Percentiles rank a stretch among this genome's conserved stretches.
Conservation (phyloP, 2,329 filamentous ascomycete species). For the Penicillium sp. region DNA sequence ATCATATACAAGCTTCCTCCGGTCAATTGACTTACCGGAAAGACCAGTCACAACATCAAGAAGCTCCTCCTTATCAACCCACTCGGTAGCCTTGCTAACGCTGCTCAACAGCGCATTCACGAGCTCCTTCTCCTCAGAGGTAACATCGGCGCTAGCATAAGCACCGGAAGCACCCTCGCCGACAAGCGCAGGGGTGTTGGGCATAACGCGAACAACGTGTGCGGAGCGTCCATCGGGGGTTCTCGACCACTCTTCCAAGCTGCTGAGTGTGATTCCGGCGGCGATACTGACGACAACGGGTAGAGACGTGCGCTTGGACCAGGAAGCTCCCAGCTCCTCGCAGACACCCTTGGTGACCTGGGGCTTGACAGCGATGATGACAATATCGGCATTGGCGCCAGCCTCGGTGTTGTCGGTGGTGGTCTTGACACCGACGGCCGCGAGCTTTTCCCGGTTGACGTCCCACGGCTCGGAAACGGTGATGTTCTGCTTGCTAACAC, state of each 20-base stretch:
- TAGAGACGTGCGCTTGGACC: conserved; percentile 23
- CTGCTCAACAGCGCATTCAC: conserved; percentile 30
- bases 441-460: conserved; percentile 37
- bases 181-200: conserved; percentile 36
- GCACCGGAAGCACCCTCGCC: conserved; percentile 35
- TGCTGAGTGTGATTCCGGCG: conserved; percentile 34
- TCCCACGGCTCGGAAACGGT: conserved; percentile 38
- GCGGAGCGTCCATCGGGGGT: conserved; percentile 25
- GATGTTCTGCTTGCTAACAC: conserved; percentile 33
- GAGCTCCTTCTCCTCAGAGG: conserved; percentile 30
- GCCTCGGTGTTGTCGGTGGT: conserved; percentile 33
- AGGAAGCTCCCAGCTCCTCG: conserved; percentile 31
- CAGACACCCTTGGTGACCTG: conserved; percentile 35
- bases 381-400: conserved; percentile 28
- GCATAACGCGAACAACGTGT: conserved; percentile 38
- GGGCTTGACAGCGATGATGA: conserved; percentile 38
- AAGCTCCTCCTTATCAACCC: conserved; percentile 36
- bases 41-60: conserved; percentile 39
- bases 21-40: conserved; percentile 28
- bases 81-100: conserved; percentile 36
- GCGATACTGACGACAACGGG: conserved; percentile 37
- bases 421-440: conserved; percentile 29
- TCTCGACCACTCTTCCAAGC: conserved; percentile 31
- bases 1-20: background rate
- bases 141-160: conserved; percentile 29